These are phyloP conservation scores for Marasmius sp. DNA, from an alignment of 1,284 basidiomycete genomes.

Conservation along the genomic window DNA sequence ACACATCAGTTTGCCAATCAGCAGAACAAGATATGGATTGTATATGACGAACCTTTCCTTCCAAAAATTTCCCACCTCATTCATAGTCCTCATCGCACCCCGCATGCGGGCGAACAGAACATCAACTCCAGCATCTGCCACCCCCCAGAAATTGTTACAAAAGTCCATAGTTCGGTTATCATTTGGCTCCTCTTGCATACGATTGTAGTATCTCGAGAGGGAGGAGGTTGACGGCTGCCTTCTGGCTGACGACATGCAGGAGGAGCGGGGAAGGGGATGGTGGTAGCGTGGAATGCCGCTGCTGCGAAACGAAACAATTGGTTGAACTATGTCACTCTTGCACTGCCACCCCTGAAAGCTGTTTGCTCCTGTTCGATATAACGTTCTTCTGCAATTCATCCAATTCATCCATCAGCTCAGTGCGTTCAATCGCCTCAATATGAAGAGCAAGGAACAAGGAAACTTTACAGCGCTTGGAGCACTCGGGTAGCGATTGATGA, in stretches of 20 bases:
- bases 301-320: neutral
- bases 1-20: neutral
- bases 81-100: conserved; percentile 82
- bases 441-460: too few relatives aligned
- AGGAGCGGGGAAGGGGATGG: neutral
- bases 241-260: neutral
- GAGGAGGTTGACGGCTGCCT: neutral
- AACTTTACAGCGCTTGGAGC: too few relatives aligned
- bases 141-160: conserved; percentile 97
- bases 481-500: too few relatives aligned
- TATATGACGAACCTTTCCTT: conserved; percentile 73
- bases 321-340: neutral
- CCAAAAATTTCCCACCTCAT: conserved; percentile 86
- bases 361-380: neutral
- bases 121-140: conserved; percentile 85
- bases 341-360: neutral
- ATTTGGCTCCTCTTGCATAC: neutral
- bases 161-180: conserved; percentile 67
- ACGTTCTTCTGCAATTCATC: too few relatives aligned
- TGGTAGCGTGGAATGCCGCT: neutral
- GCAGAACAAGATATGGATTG: neutral
- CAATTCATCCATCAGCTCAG: too few relatives aligned
- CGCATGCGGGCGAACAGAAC: conserved; percentile 88
- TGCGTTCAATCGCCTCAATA: too few relatives aligned
- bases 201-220: neutral